phyloP scores from a whole-genome alignment of 192 early-diverging fungal genomes.

The Backusella morwellensis region DNA sequence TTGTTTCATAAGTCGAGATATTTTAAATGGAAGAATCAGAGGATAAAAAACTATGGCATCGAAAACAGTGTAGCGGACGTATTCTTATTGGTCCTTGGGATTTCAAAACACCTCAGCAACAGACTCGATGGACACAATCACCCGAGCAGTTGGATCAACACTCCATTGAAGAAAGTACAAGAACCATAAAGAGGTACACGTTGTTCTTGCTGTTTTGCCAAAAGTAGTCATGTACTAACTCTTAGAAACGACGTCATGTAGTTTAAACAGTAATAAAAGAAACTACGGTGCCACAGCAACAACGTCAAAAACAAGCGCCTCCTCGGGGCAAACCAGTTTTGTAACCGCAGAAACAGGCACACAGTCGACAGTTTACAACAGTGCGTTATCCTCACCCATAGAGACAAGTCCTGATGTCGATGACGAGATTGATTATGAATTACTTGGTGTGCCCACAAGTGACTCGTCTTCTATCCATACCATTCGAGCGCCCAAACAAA shows the following conservation, averaged over 20 bases:
- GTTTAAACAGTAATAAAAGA: background rate
- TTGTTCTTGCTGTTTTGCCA: too few species aligned
- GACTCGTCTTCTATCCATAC: background rate
- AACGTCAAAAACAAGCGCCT: background rate
- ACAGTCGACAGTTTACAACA: background rate
- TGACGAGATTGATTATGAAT: background rate
- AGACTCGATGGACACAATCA: background rate
- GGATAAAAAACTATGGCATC: background rate
- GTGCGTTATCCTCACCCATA: background rate
- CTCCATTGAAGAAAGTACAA: background rate
- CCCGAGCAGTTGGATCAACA: background rate
- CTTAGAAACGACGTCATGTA: background rate
- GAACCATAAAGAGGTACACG: background rate
- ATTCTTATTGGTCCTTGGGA: conserved; percentile 25
- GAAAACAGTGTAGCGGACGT: conserved; percentile 9
- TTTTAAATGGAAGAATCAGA: background rate
- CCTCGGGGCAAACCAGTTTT: background rate
- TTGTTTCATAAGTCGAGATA: background rate
- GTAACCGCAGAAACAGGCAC: background rate
- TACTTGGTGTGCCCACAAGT: background rate
- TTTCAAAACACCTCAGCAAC: background rate
- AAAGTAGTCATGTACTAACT: too few species aligned
- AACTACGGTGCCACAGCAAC: background rate
- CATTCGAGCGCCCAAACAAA: background rate
- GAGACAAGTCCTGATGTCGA: background rate